Evolutionary conservation across 441 rosid species (phyloP).

Genomic region (Gossypium davidsonii): DNA sequence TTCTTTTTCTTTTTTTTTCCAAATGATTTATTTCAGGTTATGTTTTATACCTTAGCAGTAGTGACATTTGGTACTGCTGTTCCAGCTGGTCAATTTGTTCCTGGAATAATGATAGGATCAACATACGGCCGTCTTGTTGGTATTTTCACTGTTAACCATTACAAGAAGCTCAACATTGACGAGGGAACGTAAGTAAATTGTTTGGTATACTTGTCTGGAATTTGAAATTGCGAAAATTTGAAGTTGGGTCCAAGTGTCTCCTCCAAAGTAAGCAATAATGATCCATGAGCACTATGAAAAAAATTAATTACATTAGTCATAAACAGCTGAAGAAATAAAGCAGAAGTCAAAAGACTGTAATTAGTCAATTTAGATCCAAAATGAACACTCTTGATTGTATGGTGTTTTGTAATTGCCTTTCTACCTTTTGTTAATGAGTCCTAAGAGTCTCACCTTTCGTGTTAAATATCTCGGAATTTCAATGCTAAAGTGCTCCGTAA

Average conservation of each 20-base stretch:
- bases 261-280: not conserved
- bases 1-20: not conserved
- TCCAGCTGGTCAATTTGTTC: slow-evolving; percentile 99
- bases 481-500: slow-evolving; percentile 18
- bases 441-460: not conserved
- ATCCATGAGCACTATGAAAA: not conserved
- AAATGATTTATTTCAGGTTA: slow-evolving; percentile 50
- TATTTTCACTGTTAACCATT: slow-evolving; percentile 86
- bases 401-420: not conserved
- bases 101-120: slow-evolving; percentile 98
- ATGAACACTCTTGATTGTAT: not conserved
- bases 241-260: not conserved
- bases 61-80: slow-evolving; percentile 96
- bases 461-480: not conserved
- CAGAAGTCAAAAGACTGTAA: not conserved
- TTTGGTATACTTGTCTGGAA: not conserved
- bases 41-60: slow-evolving; percentile 93
- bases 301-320: not conserved
- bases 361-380: not conserved
- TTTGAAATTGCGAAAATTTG: not conserved
- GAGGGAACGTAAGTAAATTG: slow-evolving; percentile 90
- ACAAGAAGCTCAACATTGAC: slow-evolving; percentile 88
- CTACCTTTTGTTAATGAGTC: not conserved
- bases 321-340: not conserved
- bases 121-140: slow-evolving; percentile 98